Conservation (phyloP, 768 basidiomycete genomes). For the Aureoboletus auriporus region DNA sequence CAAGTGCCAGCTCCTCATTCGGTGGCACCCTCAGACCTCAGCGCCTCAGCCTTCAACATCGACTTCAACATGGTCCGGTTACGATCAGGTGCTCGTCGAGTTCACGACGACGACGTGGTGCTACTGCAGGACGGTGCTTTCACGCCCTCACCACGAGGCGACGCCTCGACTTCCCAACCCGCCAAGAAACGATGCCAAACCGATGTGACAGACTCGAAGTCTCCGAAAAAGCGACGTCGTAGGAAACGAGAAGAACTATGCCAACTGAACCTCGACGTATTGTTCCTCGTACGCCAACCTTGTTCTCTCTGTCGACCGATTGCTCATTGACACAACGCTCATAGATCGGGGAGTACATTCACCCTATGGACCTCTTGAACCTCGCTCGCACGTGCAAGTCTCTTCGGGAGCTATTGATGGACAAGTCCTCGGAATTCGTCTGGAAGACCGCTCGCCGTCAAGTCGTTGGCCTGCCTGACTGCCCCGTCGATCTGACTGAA, state of each 20-base stretch:
- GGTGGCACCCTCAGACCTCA: no score
- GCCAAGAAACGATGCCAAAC: background rate
- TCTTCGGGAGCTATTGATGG: slow-evolving; percentile 35
- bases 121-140: no score
- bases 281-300: slow-evolving; percentile 11
- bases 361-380: slow-evolving; percentile 27
- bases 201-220: background rate
- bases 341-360: slow-evolving; percentile 38
- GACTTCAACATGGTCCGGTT: background rate
- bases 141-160: background rate
- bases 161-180: background rate
- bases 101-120: no score
- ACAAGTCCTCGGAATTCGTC: slow-evolving; percentile 21
- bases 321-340: background rate
- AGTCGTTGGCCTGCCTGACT: slow-evolving; percentile 36
- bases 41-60: background rate
- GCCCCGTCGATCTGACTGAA: slow-evolving; percentile 43
- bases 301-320: background rate
- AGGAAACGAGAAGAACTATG: background rate
- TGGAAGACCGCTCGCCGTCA: slow-evolving; percentile 27
- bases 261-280: slow-evolving; percentile 16
- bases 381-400: slow-evolving; percentile 38
- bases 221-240: background rate
- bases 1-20: no score
- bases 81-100: background rate